These are phyloP conservation scores for Vaccinium myrtillus DNA, from an alignment of 148 eudicot species.

Conservation along the genomic window DNA sequence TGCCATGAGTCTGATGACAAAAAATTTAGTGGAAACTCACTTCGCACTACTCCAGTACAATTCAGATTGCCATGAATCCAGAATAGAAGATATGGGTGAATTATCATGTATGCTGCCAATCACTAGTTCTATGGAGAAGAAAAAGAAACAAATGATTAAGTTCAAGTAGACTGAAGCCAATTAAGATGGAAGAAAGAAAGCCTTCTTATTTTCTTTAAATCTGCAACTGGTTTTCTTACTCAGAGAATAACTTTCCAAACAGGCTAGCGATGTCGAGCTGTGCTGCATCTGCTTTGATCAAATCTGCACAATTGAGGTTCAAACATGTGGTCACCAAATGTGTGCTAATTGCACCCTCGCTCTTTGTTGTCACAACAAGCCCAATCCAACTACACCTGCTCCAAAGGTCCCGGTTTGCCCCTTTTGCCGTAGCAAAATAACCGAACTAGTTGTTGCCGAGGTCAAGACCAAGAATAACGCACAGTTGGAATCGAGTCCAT, in stretches of 20 bases:
- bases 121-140: neutral
- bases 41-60: neutral
- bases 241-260: conserved; percentile 1
- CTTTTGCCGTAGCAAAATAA: conserved; percentile 32
- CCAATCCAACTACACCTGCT: neutral
- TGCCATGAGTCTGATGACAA: too few relatives aligned
- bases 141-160: neutral
- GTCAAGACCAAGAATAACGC: conserved; percentile 10
- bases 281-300: conserved; percentile 41
- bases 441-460: conserved; percentile 25
- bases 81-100: neutral
- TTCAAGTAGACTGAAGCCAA: neutral
- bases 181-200: neutral
- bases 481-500: conserved; percentile 23
- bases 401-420: conserved; percentile 32
- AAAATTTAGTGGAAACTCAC: too few relatives aligned
- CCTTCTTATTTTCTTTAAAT: neutral
- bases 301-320: conserved; percentile 32
- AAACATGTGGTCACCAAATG: conserved; percentile 35
- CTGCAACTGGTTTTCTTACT: conserved; percentile 1
- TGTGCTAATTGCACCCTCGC: conserved; percentile 35
- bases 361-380: conserved; percentile 33
- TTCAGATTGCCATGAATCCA: neutral
- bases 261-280: conserved; percentile 29
- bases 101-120: neutral